Evolutionary conservation across 1,284 basidiomycete genomes (phyloP).

Genomic region (Papiliotrema terrestris): DNA sequence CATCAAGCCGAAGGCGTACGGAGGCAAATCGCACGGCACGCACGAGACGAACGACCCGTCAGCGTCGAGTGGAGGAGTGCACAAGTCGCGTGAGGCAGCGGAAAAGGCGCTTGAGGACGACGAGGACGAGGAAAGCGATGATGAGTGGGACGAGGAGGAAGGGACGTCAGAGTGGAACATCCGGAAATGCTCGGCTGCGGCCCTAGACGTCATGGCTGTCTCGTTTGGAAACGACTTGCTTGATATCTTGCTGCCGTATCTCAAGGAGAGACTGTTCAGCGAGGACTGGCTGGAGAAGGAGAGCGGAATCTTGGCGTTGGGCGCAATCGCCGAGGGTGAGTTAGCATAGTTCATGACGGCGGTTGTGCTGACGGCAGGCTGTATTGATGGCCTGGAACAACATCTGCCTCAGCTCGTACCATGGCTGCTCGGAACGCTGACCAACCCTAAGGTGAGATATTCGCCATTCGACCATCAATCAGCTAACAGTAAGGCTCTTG

Average conservation of each 20-base stretch:
- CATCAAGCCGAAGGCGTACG: slow-evolving; percentile 93
- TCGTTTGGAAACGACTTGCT: slow-evolving; percentile 83
- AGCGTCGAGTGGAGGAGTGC: slow-evolving; percentile 16
- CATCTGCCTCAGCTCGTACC: slow-evolving; percentile 90
- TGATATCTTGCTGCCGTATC: slow-evolving; percentile 78
- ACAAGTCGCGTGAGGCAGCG: slow-evolving; percentile 40
- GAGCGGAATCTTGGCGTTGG: slow-evolving; percentile 91
- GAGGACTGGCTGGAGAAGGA: slow-evolving; percentile 92
- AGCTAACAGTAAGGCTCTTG: slow-evolving; percentile 65
- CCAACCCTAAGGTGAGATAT: slow-evolving; percentile 75
- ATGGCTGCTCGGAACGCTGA: slow-evolving; percentile 84
- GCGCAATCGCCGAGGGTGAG: slow-evolving; percentile 95
- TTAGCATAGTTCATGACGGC: neutral
- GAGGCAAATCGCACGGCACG: slow-evolving; percentile 71
- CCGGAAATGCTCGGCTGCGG: slow-evolving; percentile 96
- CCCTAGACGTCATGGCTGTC: slow-evolving; percentile 93
- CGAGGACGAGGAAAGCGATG: slow-evolving; percentile 64
- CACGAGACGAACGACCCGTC: slow-evolving; percentile 56
- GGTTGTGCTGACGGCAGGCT: slow-evolving; percentile 58
- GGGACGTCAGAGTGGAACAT: slow-evolving; percentile 99
- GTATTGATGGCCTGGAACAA: slow-evolving; percentile 91
- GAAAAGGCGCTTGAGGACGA: slow-evolving; percentile 54
- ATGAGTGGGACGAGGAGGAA: slow-evolving; percentile 88
- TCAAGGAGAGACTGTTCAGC: slow-evolving; percentile 93
- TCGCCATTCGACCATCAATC: neutral